phyloP scores from a whole-genome alignment of 306 rosid genomes.

The Elaeagnus macrophylla region DNA sequence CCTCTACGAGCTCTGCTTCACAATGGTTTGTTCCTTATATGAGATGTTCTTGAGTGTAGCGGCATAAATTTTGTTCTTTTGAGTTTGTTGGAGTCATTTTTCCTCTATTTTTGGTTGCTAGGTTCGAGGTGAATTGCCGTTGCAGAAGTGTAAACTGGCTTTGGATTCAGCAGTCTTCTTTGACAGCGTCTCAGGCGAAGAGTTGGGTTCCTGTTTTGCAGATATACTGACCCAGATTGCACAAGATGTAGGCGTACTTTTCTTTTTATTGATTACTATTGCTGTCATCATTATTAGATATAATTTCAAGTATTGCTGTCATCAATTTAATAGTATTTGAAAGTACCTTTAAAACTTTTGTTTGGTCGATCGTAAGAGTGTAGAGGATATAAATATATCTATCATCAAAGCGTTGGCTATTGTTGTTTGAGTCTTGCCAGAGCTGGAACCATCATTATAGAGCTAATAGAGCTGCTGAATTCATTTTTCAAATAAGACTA shows the following conservation, averaged over 20 bases:
- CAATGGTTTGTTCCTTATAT: slow-evolving; percentile 46
- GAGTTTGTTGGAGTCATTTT: slow-evolving; percentile 6
- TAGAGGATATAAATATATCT: neutral
- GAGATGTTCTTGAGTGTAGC: no score
- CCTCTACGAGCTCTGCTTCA: slow-evolving; percentile 89
- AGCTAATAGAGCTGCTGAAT: no score
- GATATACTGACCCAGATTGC: slow-evolving; percentile 92
- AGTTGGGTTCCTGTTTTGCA: slow-evolving; percentile 70
- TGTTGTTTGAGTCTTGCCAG: neutral
- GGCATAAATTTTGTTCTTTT: slow-evolving; percentile 7
- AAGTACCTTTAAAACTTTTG: neutral
- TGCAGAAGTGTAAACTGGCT: slow-evolving; percentile 74
- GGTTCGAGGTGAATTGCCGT: slow-evolving; percentile 91
- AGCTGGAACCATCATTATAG: neutral
- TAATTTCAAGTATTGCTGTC: neutral
- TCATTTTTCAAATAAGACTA: no score
- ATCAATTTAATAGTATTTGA: neutral
- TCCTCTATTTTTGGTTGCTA: slow-evolving; percentile 23
- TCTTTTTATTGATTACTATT: neutral
- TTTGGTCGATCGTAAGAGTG: neutral
- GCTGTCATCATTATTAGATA: neutral
- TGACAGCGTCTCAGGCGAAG: slow-evolving; percentile 40
- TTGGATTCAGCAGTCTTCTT: slow-evolving; percentile 70
- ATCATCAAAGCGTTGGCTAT: neutral
- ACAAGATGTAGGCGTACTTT: slow-evolving; percentile 65